phyloP scores from a whole-genome alignment of 1,284 basidiomycete species.

The Puccinia triticina region DNA sequence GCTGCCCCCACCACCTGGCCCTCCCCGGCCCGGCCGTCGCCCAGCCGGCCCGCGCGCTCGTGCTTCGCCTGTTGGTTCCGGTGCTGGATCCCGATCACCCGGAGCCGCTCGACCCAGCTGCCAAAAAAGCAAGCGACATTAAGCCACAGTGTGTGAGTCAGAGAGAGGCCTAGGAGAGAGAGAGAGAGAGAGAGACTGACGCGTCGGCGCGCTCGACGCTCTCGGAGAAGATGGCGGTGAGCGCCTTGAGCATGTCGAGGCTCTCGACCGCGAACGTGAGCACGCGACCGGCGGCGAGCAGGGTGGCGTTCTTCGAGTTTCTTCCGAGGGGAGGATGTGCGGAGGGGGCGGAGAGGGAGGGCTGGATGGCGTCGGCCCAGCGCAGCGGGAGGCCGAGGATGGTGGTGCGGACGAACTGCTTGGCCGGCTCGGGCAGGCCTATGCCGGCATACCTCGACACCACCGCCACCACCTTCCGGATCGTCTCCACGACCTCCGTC shows the following conservation, averaged over 20 bases:
- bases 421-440: constrained; percentile 80
- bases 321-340: not conserved
- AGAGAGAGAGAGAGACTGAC: constrained; percentile 64
- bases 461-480: constrained; percentile 84
- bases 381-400: constrained; percentile 78
- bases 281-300: constrained; percentile 74
- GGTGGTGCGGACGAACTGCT: constrained; percentile 74
- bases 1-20: not conserved
- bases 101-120: constrained; percentile 45
- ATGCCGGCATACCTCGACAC: constrained; percentile 82
- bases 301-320: constrained; percentile 63
- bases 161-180: constrained; percentile 61
- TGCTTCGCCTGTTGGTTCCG: constrained; percentile 15
- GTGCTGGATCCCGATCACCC: constrained; percentile 47
- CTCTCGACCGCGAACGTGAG: constrained; percentile 84
- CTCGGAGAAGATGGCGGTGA: constrained; percentile 82
- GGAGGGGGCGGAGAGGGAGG: not conserved
- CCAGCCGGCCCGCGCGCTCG: not conserved
- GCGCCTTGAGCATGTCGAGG: constrained; percentile 83
- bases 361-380: constrained; percentile 66
- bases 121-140: not conserved
- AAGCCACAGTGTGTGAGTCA: too few species aligned
- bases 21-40: not conserved
- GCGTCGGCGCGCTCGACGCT: constrained; percentile 83
- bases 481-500: constrained; percentile 78